Evolutionary conservation across 441 rosid genomes (phyloP), one percentile per base, ranked within the genome.

Genomic region (Adansonia gregorii): DNA sequence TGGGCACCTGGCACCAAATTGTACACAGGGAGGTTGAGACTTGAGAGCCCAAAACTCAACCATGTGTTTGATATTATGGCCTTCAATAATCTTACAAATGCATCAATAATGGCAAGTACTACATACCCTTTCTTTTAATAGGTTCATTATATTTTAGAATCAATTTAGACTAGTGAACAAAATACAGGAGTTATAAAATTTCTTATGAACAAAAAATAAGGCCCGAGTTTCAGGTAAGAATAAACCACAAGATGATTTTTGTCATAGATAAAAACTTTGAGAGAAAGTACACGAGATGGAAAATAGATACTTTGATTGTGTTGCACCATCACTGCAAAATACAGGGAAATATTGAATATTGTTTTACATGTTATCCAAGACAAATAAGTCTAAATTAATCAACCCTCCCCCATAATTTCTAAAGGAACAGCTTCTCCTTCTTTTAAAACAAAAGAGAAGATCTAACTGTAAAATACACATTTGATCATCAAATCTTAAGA

Each of bases 11-110:
- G 19, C 56, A 68, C 35, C 61, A 31, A 27, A 8, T 19, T 72
- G 11, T 31, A 31, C 52, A 51, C 73, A 0, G 56, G 46, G 17
- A 46, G 20, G 55, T 48, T 48, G 55, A 10, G n/a, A 68, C 69
- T 41, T 65, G 54, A 48, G 4, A 46, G 39, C 52, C 64, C 79
- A 83, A 80, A 8, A 71, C 82, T 70, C 85, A 76, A 19, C 82
- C 67, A 83, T 81, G 84, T 64, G 79, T 75, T 17, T 74, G 73
- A 5, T 79, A 79, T 86, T 82, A 81, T 79, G 72, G 79, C 52
- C 51, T 20, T 70, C 77, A 75, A 80, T 68, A 77, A 80, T 82
- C 82, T 84, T 82, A 59, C 55, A 41, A 0, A 31, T 71, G 63
- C 63, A 51, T 51, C 60, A 71, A 55, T 20, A n/a, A 19, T 55